These are phyloP conservation scores for Thoreauomyces humboldtii DNA, from an alignment of 192 early-diverging fungal species.

Conservation along the genomic window DNA sequence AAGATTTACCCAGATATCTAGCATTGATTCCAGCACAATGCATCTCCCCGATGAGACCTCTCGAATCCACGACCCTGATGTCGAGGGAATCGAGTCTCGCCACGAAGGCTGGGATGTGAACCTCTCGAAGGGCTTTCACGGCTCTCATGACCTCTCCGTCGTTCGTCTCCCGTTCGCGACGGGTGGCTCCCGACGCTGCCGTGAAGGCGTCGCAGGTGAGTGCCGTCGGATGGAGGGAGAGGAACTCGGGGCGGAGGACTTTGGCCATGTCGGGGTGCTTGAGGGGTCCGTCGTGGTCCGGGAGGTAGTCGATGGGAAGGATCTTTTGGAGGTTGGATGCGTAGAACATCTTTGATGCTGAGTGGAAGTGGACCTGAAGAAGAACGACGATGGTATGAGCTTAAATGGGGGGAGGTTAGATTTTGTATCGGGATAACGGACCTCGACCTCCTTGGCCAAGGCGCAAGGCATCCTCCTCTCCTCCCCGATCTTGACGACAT, in stretches of 20 bases:
- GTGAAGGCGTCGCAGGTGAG: slow-evolving; percentile 44
- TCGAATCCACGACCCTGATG: slow-evolving; percentile 46
- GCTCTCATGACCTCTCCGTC: slow-evolving; percentile 45
- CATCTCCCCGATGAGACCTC: slow-evolving; percentile 36
- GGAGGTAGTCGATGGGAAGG: slow-evolving; percentile 44
- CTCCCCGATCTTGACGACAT: slow-evolving; percentile 49
- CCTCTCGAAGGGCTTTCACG: slow-evolving; percentile 39
- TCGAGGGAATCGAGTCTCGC: slow-evolving; percentile 44
- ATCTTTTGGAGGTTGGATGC: slow-evolving; percentile 44
- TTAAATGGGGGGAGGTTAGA: background rate
- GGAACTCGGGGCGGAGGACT: slow-evolving; percentile 52
- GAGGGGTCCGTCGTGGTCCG: slow-evolving; percentile 18
- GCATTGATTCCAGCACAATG: slow-evolving; percentile 52
- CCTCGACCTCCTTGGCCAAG: slow-evolving; percentile 41
- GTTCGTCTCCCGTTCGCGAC: slow-evolving; percentile 43
- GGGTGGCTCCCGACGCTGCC: slow-evolving; percentile 29
- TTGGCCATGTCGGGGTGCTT: background rate
- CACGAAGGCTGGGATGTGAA: slow-evolving; percentile 46
- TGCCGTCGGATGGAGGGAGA: slow-evolving; percentile 28
- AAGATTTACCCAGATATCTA: slow-evolving; percentile 53
- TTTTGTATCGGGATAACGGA: slow-evolving; percentile 13
- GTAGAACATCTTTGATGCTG: slow-evolving; percentile 32
- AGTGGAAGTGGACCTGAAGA: slow-evolving; percentile 40
- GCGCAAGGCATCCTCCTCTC: slow-evolving; percentile 42
- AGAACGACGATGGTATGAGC: slow-evolving; percentile 14